Conservation (phyloP, 129 eudicot species). For the Smallanthus sonchifolius region DNA sequence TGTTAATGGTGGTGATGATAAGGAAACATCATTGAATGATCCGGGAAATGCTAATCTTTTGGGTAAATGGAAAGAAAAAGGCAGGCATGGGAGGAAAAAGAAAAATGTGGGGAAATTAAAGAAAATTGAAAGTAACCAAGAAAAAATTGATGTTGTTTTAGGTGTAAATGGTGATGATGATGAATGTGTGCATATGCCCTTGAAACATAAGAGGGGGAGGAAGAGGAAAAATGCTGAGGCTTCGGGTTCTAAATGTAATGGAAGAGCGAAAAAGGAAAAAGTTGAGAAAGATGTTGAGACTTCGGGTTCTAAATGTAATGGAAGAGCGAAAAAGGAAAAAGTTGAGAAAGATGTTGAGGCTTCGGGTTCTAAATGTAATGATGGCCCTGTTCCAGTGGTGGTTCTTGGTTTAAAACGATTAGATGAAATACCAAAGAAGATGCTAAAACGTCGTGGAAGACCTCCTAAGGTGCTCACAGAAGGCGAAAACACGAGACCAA, state of each 20-base stretch:
- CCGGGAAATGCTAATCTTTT: constrained; percentile 1
- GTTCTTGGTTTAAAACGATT: constrained; percentile 6
- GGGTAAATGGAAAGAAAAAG: constrained; percentile 2
- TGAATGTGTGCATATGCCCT: not conserved
- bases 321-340: constrained; percentile 23
- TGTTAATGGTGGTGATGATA: constrained; percentile 12
- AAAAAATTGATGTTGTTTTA: not conserved
- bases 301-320: constrained; percentile 21
- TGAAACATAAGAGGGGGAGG: constrained; percentile 30
- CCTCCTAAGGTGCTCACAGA: constrained; percentile 19
- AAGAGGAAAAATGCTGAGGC: constrained; percentile 45
- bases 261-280: constrained; percentile 23
- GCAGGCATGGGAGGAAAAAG: constrained; percentile 16
- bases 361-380: constrained; percentile 20
- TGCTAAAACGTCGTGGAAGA: constrained; percentile 17
- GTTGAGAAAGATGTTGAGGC: constrained; percentile 23
- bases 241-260: constrained; percentile 18
- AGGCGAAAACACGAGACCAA: constrained; percentile 14
- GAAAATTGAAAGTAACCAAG: not conserved
- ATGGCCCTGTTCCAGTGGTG: constrained; percentile 20
- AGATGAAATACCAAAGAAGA: constrained; percentile 14
- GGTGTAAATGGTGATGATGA: constrained; percentile 13
- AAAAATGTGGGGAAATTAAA: constrained; percentile 8
- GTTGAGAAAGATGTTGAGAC: constrained; percentile 23
- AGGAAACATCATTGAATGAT: constrained; percentile 7